These are phyloP conservation scores for Begonia peltatifolia DNA, from an alignment of 306 rosid species.

Conservation along the genomic window DNA sequence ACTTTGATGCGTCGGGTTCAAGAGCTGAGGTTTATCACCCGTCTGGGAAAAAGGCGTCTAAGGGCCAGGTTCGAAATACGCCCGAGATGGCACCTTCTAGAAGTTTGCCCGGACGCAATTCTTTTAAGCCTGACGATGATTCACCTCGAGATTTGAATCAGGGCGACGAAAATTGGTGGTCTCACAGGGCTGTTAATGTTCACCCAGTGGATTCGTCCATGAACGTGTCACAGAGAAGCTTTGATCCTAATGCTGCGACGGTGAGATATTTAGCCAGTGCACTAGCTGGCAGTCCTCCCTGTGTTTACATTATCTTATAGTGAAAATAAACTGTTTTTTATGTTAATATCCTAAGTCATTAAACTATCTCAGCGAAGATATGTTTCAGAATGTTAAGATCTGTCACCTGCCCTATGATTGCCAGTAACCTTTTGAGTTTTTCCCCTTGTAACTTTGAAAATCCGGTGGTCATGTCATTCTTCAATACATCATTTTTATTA, in stretches of 20 bases:
- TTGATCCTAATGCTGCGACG: conserved; percentile 51
- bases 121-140: conserved; percentile 21
- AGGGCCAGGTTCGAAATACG: conserved; percentile 45
- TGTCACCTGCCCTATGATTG: too few species aligned
- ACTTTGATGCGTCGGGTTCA: conserved; percentile 36
- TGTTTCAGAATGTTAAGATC: too few species aligned
- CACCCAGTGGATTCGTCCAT: conserved; percentile 41
- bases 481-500: too few species aligned
- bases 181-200: conserved; percentile 31
- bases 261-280: conserved; percentile 16
- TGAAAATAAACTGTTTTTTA: too few species aligned
- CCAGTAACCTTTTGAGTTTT: too few species aligned
- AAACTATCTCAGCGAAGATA: too few species aligned
- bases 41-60: conserved; percentile 46
- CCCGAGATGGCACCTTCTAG: conserved; percentile 28
- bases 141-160: conserved; percentile 27
- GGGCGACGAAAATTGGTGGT: conserved; percentile 48
- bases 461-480: too few species aligned
- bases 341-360: too few species aligned
- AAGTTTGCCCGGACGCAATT: conserved; percentile 18
- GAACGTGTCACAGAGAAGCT: conserved; percentile 39
- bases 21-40: conserved; percentile 20
- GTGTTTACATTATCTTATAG: too few species aligned
- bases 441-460: too few species aligned
- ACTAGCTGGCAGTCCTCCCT: not conserved